Conservation (phyloP, 192 early-diverging fungal genomes). For the Podila horticola region DNA sequence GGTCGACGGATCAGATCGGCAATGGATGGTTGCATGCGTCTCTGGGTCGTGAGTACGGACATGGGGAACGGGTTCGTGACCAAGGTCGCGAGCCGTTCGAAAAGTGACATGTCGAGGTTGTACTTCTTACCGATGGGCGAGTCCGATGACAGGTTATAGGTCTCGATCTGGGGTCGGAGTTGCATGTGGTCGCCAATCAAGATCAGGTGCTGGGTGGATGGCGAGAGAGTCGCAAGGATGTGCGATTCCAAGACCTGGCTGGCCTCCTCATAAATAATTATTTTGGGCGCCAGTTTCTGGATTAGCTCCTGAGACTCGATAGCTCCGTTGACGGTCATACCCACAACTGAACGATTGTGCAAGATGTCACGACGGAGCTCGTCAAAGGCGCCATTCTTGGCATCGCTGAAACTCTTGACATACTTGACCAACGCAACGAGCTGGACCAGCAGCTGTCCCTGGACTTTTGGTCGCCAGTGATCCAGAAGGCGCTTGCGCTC, state of each 20-base stretch:
- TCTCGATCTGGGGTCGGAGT: constrained; percentile 42
- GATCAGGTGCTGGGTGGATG: constrained; percentile 62
- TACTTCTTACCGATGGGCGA: constrained; percentile 49
- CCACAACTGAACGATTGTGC: constrained; percentile 53
- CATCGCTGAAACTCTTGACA: constrained; percentile 3
- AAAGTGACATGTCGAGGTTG: constrained; percentile 57
- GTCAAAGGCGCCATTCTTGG: constrained; percentile 37
- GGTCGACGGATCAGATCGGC: constrained; percentile 56
- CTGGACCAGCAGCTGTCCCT: constrained; percentile 19
- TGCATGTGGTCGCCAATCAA: constrained; percentile 62
- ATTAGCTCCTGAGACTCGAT: constrained; percentile 59
- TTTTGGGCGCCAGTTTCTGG: constrained; percentile 49
- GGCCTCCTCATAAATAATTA: constrained; percentile 70
- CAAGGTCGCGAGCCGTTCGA: constrained; percentile 58
- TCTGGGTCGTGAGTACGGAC: constrained; percentile 52
- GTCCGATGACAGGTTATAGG: constrained; percentile 46
- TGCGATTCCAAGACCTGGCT: constrained; percentile 68
- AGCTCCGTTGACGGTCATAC: constrained; percentile 68
- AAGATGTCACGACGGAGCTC: constrained; percentile 43
- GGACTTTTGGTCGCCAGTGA: constrained; percentile 47
- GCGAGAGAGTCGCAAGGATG: constrained; percentile 55
- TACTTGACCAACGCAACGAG: constrained; percentile 20
- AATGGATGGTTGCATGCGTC: constrained; percentile 66
- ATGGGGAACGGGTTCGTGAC: constrained; percentile 44
- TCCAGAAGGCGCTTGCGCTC: constrained; percentile 55